Evolutionary conservation across 108 stramenopile genomes (phyloP).

Genomic region (Poteriospumella lacustris): DNA sequence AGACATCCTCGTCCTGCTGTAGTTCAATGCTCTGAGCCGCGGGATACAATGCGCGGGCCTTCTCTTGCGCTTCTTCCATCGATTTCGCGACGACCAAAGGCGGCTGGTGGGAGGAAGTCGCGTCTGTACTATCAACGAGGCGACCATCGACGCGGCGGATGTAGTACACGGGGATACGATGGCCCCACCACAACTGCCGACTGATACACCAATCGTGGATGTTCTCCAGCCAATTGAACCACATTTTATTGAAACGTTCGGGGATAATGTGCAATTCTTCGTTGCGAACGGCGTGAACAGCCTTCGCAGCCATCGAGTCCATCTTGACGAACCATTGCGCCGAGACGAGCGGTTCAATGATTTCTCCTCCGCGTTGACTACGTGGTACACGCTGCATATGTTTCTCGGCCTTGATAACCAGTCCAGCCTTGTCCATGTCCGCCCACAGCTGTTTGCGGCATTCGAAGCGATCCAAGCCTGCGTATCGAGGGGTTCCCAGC

Average conservation of each 20-base stretch:
- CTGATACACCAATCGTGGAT: slow-evolving; percentile 94
- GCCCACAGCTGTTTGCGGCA: slow-evolving; percentile 75
- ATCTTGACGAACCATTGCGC: slow-evolving; percentile 96
- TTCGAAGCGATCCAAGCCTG: slow-evolving; percentile 83
- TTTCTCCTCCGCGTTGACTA: slow-evolving; percentile 93
- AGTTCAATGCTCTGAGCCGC: slow-evolving; percentile 57
- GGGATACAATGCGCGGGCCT: slow-evolving; percentile 60
- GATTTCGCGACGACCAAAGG: slow-evolving; percentile 76
- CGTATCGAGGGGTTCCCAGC: slow-evolving; percentile 72
- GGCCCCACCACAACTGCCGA: slow-evolving; percentile 95
- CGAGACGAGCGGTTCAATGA: slow-evolving; percentile 95
- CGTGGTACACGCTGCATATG: slow-evolving; percentile 85
- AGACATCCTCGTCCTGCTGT: slow-evolving; percentile 90
- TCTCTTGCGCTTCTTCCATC: slow-evolving; percentile 68
- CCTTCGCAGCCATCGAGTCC: slow-evolving; percentile 79
- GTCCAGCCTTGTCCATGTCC: slow-evolving; percentile 72
- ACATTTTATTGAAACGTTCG: slow-evolving; percentile 77
- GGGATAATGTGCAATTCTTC: slow-evolving; percentile 86
- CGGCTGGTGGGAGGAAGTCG: slow-evolving; percentile 39
- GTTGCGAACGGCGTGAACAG: slow-evolving; percentile 72
- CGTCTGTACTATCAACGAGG: not conserved
- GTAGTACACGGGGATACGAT: slow-evolving; percentile 91
- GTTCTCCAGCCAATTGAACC: slow-evolving; percentile 84
- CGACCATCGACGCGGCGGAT: slow-evolving; percentile 31
- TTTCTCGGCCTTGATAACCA: slow-evolving; percentile 70